Base-by-base conservation (phyloP, 192 early-diverging fungal species). In the Podila clonocystis region DNA sequence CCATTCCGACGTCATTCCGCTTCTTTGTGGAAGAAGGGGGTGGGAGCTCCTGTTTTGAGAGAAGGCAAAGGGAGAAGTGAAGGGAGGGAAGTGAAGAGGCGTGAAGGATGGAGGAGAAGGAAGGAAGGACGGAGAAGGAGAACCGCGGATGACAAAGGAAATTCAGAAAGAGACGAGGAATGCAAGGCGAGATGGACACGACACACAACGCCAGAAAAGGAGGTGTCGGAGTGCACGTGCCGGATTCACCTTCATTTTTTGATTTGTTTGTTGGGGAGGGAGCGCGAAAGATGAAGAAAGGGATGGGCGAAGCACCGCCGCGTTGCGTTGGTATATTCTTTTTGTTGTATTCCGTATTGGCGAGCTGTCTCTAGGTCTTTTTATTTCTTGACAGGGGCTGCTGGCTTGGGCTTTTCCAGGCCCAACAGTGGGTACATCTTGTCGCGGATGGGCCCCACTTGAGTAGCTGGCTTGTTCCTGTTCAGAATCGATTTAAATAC, bases 401-500 rank as follows among this genome's bases (percentile, higher is more conserved):
- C 50, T 19, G 59, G 26, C 50, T 70, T 78, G 17, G 84, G 84
- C 34, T 71, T 72, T 26, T 75, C 63, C 30, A 85, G 19, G 15
- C 49, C 45, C 36, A 83, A 69, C 29, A 86, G 62, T 7, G 82
- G 85, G 31, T 86, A 86, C 17, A 90, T 33, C 62, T 71, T 57
- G 65, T 88, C 87, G 29, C 91, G 62, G 9, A 74, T 19, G 38
- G 75, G 73, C 60, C 84, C 87, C 58, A 92, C 65, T 34, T 74
- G 29, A 3, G 82, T 63, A 11, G 88, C 69, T 19, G 91, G 68
- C 17, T 63, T 55, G 60, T 85, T 85, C 89, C 87, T 88, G 67
- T 22, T 31, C 3, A 22, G 58, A 24, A 17, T 48, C 15, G 11
- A 62, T 33, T n/a, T 19, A 73, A 65, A 70, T 20, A 26, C 15